phyloP scores from a whole-genome alignment of 1,284 basidiomycete genomes.

The Waitea zeae region DNA sequence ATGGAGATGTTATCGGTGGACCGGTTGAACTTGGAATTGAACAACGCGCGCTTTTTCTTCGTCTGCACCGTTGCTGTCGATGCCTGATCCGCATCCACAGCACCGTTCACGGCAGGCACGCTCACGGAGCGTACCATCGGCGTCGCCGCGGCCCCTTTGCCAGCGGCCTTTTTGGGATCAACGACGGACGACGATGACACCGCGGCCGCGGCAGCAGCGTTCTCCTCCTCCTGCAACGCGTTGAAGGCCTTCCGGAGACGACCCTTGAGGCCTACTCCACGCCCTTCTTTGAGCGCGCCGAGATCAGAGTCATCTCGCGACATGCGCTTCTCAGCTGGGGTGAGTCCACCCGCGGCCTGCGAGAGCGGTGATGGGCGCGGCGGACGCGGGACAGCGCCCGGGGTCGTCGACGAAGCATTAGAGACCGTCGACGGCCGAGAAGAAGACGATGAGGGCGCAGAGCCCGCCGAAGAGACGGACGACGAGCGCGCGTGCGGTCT shows the following conservation, averaged over 20 bases:
- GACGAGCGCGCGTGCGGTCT: constrained; percentile 20
- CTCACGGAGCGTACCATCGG: constrained; percentile 2
- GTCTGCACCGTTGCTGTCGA: constrained; percentile 37
- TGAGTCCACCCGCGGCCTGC: constrained; percentile 37
- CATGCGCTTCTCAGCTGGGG: constrained; percentile 53
- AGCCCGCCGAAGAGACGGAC: constrained; percentile 24
- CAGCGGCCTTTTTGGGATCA: no score
- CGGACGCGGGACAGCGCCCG: constrained; percentile 14
- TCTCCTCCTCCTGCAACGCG: constrained; percentile 42
- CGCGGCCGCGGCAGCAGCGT: no score
- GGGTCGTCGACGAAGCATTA: constrained; percentile 16
- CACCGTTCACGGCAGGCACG: constrained; percentile 11
- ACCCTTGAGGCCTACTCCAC: constrained; percentile 57
- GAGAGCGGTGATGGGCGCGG: constrained; percentile 65
- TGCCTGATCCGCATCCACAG: constrained; percentile 15
- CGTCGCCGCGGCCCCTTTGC: constrained; percentile 8
- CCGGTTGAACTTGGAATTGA: constrained; percentile 85
- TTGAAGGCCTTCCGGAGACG: constrained; percentile 61
- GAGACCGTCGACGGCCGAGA: constrained; percentile 17
- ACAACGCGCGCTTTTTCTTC: constrained; percentile 63
- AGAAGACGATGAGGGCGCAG: constrained; percentile 17
- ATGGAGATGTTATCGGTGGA: constrained; percentile 97
- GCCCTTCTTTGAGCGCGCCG: constrained; percentile 33
- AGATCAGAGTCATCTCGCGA: constrained; percentile 63
- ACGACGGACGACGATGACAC: no score